Evolutionary conservation across 345 rosid genomes (phyloP), one percentile per base, ranked within the genome.

Genomic region (Hypericum perforatum): DNA sequence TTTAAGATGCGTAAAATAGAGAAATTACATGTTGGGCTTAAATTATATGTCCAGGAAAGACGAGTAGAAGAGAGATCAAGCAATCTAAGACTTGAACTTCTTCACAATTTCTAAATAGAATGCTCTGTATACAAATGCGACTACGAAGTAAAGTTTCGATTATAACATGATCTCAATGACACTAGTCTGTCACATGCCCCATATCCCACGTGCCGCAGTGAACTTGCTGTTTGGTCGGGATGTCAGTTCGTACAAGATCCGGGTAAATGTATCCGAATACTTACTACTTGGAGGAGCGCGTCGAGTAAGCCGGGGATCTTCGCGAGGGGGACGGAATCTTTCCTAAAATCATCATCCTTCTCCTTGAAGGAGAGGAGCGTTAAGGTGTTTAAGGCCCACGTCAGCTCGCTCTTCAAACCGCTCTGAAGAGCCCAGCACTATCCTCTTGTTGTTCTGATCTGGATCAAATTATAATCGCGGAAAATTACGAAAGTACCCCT

Each of bases 301-400:
- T 92, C 98, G 16, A 92, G 97, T 76, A 92, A 70, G 74, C 91
- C 94, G n/a, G 94, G 84, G 52, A 92, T 84, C 69, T 92, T 85
- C 1, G 94, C 84, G n/a, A 84, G 84, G 65, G 92, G 82, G n/a
- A 84, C 82, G 65, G 92, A 57, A 49, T 92, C 95, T 77, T 73
- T 84, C 56, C 95, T 90, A 71, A 84, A 57, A 61, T 88, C 98
- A n/a, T n/a, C n/a, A 2, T 92, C 95, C 55, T 76, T 92, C 53
- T 88, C 98, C 60, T 85, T 92, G 82, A 92, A 92, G 11, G 97
- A 92, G 3, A 92, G 90, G 75, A 92, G 45, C 0, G 97, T 92
- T 45, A 92, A 91, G 40, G 98, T 76, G 52, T 92, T 85, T 66
- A 92, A 61, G 4, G 98, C 97, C 98, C 97, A 92, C 43, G 76